Conservation (phyloP, 1,284 basidiomycete genomes). For the Irpex lacteus region DNA sequence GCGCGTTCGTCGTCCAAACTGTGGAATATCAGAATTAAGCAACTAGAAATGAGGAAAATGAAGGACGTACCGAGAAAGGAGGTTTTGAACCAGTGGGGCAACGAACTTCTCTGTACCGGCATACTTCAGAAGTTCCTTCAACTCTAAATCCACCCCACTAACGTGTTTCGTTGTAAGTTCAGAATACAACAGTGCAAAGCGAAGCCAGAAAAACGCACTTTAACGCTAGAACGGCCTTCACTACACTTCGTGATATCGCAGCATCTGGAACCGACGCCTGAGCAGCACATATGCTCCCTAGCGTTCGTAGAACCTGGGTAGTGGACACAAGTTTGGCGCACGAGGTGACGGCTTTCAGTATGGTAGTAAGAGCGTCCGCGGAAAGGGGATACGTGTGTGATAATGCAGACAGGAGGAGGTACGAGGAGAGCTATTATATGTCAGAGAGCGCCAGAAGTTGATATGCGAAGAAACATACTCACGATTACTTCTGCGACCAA, state of each 20-base stretch:
- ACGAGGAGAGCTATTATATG: constrained; percentile 60
- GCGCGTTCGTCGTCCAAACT: constrained; percentile 45
- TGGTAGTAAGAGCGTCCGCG: constrained; percentile 51
- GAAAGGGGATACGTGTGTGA: constrained; percentile 62
- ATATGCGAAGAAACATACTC: constrained; percentile 24
- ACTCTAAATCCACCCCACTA: constrained; percentile 50
- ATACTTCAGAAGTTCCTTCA: constrained; percentile 42
- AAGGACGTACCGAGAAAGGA: constrained; percentile 41
- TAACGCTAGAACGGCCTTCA: constrained; percentile 40
- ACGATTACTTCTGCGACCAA: constrained; percentile 53
- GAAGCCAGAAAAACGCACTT: constrained; percentile 35
- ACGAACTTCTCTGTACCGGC: constrained; percentile 59
- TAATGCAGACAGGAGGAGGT: constrained; percentile 65
- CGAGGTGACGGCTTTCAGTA: constrained; percentile 53
- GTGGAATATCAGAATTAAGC: constrained; percentile 9
- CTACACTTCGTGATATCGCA: constrained; percentile 38
- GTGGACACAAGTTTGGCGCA: constrained; percentile 46
- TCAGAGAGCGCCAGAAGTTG: background rate
- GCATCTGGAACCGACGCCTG: constrained; percentile 39
- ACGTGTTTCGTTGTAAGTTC: background rate
- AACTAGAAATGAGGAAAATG: background rate
- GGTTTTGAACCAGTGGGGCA: constrained; percentile 45
- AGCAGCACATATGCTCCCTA: constrained; percentile 56
- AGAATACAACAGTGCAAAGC: too few relatives aligned
- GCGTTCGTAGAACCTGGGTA: constrained; percentile 55